These are phyloP conservation scores for Cetraspora pellucida DNA, from an alignment of 192 early-diverging fungal species.

Conservation along the genomic window DNA sequence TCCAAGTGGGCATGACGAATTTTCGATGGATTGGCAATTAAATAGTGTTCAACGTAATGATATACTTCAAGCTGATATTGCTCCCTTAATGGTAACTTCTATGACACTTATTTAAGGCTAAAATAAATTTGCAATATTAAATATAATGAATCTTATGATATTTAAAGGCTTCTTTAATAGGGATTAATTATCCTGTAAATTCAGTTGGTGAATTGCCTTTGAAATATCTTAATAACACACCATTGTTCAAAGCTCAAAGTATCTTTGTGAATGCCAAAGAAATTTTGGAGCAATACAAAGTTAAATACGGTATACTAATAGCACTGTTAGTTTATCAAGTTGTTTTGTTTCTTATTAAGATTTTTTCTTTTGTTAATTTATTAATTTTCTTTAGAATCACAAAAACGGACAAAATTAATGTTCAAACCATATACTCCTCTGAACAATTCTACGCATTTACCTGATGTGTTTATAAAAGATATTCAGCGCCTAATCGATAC, in stretches of 20 bases:
- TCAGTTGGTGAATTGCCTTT: slow-evolving; percentile 92
- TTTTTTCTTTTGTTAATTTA: slow-evolving; percentile 2
- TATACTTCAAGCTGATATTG: slow-evolving; percentile 93
- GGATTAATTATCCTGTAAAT: slow-evolving; percentile 87
- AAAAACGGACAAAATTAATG: slow-evolving; percentile 74
- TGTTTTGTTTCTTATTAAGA: neutral
- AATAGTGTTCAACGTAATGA: slow-evolving; percentile 69
- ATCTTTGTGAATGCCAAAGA: slow-evolving; percentile 80
- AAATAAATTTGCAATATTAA: slow-evolving; percentile 16
- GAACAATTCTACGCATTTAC: slow-evolving; percentile 52
- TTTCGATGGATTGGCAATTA: slow-evolving; percentile 74
- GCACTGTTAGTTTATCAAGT: neutral
- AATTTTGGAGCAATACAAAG: slow-evolving; percentile 83
- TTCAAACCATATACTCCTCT: slow-evolving; percentile 79
- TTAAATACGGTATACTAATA: slow-evolving; percentile 66
- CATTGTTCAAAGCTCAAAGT: slow-evolving; percentile 75
- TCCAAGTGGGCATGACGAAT: slow-evolving; percentile 72
- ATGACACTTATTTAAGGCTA: neutral
- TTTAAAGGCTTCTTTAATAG: slow-evolving; percentile 75
- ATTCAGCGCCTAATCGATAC: slow-evolving; percentile 66
- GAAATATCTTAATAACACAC: slow-evolving; percentile 69
- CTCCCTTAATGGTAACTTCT: slow-evolving; percentile 82
- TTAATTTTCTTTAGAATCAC: slow-evolving; percentile 54
- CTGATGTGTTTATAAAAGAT: slow-evolving; percentile 52
- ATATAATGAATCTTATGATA: neutral